Evolutionary conservation across 2,329 filamentous ascomycete genomes (phyloP).

Genomic region (Phyllosticta citrichinensis): DNA sequence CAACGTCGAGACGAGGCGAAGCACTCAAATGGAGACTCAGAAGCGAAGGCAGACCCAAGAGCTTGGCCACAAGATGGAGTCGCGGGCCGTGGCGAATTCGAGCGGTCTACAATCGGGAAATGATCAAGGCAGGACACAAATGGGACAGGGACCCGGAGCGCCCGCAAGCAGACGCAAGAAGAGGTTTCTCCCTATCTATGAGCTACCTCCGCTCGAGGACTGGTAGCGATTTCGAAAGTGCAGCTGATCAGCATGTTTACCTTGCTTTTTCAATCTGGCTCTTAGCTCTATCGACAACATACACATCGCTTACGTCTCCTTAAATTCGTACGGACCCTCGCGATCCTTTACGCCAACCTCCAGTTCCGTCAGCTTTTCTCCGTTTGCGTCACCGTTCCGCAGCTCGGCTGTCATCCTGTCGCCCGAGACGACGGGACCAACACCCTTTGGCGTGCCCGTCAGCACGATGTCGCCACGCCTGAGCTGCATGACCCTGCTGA

Average conservation of each 20-base stretch:
- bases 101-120: background rate
- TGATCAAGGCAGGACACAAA: background rate
- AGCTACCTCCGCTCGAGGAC: background rate
- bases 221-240: background rate
- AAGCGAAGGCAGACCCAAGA: background rate
- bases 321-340: constrained; percentile 65
- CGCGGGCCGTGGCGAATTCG: background rate
- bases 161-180: background rate
- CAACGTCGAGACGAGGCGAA: background rate
- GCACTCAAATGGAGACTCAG: background rate
- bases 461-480: constrained; percentile 86
- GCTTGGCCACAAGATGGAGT: background rate
- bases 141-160: background rate
- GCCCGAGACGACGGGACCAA: constrained; percentile 74
- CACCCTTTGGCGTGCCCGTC: constrained; percentile 95
- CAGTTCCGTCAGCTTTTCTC: constrained; percentile 72
- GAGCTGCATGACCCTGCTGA: constrained; percentile 89
- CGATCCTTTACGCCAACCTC: constrained; percentile 77
- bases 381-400: constrained; percentile 47
- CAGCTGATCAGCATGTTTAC: background rate
- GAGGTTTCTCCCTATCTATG: background rate
- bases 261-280: background rate
- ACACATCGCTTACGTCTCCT: constrained; percentile 32
- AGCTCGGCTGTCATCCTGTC: constrained; percentile 82
- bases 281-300: background rate